Evolutionary conservation across 371 early-diverging fungal species (phyloP), one percentile per base, ranked within the genome.

Genomic region (Apophysomyces ossiformis): DNA sequence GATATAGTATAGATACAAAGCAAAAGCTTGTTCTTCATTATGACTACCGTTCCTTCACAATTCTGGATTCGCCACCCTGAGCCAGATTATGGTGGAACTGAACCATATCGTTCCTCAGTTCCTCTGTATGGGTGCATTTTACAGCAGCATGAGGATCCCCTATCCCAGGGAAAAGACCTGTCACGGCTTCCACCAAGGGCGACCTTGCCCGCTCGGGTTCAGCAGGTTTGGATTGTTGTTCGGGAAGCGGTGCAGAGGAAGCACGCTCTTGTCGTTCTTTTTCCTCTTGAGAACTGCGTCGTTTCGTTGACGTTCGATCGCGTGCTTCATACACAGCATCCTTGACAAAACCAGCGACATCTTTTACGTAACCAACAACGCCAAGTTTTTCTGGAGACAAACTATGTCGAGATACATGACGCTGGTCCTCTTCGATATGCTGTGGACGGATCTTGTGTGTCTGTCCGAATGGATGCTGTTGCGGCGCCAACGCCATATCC

Each of bases 281-380:
- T 7, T 38, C 32, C 35, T 68, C 64, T 32, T 37, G 35, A 50
- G 74, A 74, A 21, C 58, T 66, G 60, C 72, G 47, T n/a, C 71
- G 71, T 45, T 60, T 47, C 21, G 43, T 38, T 9, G 35, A 26
- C 35, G 47, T 69, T 37, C 60, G 41, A 16, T 73, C 65, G 18
- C 69, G 64, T 38, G 65, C 59, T 63, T 74, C 75, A 21, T 82
- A 63, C 5, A 76, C 72, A 7, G 62, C 76, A 41, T 82, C 83
- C 39, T 76, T 78, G 37, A 79, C 75, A 70, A 81, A 81, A 0
- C 81, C 79, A 47, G 79, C 82, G 0, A 81, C 84, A 68, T 81
- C 82, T 63, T 72, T 79, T 18, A 84, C 77, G 67, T 81, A 81
- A 7, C 81, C 81, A 13, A 72, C 78, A 0, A 81, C 70, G 18